Evolutionary conservation across 441 rosid genomes (phyloP).

Genomic region (Pelargonium cotyledonis): DNA sequence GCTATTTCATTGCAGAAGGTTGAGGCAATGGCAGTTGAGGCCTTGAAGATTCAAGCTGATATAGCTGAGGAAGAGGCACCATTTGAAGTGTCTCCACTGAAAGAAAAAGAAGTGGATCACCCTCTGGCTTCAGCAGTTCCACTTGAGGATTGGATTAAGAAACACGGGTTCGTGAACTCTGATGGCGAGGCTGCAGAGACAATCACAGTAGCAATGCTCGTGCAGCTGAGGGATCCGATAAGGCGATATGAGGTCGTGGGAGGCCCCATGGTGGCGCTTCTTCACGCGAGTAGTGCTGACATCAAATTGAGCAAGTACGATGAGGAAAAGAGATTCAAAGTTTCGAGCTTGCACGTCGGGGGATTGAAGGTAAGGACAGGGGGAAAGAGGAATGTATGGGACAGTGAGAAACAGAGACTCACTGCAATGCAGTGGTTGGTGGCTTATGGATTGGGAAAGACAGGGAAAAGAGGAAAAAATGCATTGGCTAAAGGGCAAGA

Average conservation of each 20-base stretch:
- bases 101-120: conserved; percentile 28
- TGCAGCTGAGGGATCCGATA: conserved; percentile 75
- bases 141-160: conserved; percentile 59
- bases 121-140: conserved; percentile 52
- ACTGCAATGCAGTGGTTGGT: conserved; percentile 88
- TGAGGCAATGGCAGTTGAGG: conserved; percentile 71
- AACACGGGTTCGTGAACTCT: conserved; percentile 20
- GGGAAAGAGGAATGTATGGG: conserved; percentile 44
- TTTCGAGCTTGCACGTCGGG: conserved; percentile 61
- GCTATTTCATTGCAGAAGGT: conserved; percentile 69
- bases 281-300: conserved; percentile 39
- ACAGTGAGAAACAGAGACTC: conserved; percentile 59
- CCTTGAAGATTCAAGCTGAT: conserved; percentile 77
- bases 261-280: conserved; percentile 51
- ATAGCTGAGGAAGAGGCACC: conserved; percentile 75
- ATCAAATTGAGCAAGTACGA: conserved; percentile 30
- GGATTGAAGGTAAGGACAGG: conserved; percentile 41
- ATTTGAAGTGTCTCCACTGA: conserved; percentile 51
- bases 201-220: conserved; percentile 39
- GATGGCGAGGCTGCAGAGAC: conserved; percentile 28
- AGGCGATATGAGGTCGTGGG: conserved; percentile 90
- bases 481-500: conserved; percentile 39
- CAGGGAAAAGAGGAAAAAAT: conserved; percentile 43
- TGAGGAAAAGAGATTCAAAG: conserved; percentile 54
- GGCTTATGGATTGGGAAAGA: conserved; percentile 59